A percentile compares a stretch with the other conserved stretches of the same genome.
Evolutionary conservation across 2,329 filamentous ascomycete species (phyloP).

Genomic region (Periglandula ipomoeae): DNA sequence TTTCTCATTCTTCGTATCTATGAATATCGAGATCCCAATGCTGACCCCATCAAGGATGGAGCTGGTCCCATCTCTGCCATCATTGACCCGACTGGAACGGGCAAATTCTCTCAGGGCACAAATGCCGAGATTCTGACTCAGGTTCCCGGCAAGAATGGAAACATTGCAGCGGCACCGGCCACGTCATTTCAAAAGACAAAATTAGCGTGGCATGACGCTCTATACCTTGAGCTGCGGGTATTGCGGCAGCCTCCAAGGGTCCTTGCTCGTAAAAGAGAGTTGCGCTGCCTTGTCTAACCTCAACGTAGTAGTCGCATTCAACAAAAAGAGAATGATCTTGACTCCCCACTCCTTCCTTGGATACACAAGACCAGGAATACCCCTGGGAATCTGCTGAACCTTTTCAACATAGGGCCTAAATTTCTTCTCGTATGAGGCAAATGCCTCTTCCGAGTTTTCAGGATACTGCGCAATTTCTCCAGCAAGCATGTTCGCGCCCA

Average conservation of each 20-base stretch:
- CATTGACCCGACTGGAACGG: slow-evolving; percentile 27
- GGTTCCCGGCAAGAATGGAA: slow-evolving; percentile 26
- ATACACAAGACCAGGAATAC: not conserved
- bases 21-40: too few relatives aligned
- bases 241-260: not conserved
- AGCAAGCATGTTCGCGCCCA: slow-evolving; percentile 41
- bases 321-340: not conserved
- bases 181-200: too few relatives aligned
- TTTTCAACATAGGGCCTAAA: slow-evolving; percentile 2
- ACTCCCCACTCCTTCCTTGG: not conserved
- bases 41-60: slow-evolving; percentile 18
- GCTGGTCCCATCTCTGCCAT: slow-evolving; percentile 29
- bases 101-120: slow-evolving; percentile 21
- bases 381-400: not conserved
- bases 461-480: not conserved
- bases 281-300: not conserved
- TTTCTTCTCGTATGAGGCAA: slow-evolving; percentile 1
- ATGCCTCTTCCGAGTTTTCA: not conserved
- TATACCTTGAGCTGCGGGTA: not conserved
- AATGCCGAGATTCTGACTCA: slow-evolving; percentile 21
- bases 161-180: slow-evolving; percentile 9
- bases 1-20: too few relatives aligned
- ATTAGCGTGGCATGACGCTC: too few relatives aligned
- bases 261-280: not conserved
- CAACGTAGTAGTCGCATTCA: not conserved